phyloP scores from a whole-genome alignment of 768 basidiomycete species.

The Suillus placidus region DNA sequence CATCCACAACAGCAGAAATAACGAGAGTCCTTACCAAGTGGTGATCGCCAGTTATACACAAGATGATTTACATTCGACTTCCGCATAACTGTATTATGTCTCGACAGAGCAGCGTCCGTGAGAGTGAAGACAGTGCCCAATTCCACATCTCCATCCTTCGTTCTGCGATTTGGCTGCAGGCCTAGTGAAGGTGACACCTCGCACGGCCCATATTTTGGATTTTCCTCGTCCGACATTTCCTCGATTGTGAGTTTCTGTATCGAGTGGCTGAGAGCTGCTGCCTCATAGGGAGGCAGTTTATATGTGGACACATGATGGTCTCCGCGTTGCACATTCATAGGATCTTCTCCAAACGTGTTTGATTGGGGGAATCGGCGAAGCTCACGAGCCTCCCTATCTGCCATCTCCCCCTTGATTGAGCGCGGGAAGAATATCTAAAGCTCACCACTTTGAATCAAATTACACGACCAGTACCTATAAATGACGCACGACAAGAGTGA shows the following conservation, averaged over 20 bases:
- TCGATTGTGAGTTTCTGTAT: slow-evolving; percentile 37
- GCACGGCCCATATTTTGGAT: not conserved
- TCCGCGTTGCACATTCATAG: not conserved
- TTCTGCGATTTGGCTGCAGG: slow-evolving; percentile 32
- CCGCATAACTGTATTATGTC: slow-evolving; percentile 38
- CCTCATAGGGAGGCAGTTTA: slow-evolving; percentile 35
- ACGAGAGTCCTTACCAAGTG: slow-evolving; percentile 53
- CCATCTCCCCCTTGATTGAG: slow-evolving; percentile 67
- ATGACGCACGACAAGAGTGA: slow-evolving; percentile 68
- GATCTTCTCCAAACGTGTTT: not conserved
- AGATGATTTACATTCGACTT: slow-evolving; percentile 47
- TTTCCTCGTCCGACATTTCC: slow-evolving; percentile 23
- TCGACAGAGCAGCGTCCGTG: slow-evolving; percentile 48
- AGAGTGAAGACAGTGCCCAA: slow-evolving; percentile 25
- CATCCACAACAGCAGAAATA: not conserved
- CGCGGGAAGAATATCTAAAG: slow-evolving; percentile 85
- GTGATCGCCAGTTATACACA: slow-evolving; percentile 68
- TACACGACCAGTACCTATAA: not conserved
- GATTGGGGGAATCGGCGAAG: slow-evolving; percentile 4
- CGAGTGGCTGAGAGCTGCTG: slow-evolving; percentile 23
- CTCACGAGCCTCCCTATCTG: slow-evolving; percentile 46
- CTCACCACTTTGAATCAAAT: not conserved
- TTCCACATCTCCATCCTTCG: slow-evolving; percentile 24
- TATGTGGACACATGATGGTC: slow-evolving; percentile 22
- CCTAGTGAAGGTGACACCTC: slow-evolving; percentile 7